Base-by-base conservation (phyloP, 805 yeast species). In the Wickerhamomyces strasburgensis region DNA sequence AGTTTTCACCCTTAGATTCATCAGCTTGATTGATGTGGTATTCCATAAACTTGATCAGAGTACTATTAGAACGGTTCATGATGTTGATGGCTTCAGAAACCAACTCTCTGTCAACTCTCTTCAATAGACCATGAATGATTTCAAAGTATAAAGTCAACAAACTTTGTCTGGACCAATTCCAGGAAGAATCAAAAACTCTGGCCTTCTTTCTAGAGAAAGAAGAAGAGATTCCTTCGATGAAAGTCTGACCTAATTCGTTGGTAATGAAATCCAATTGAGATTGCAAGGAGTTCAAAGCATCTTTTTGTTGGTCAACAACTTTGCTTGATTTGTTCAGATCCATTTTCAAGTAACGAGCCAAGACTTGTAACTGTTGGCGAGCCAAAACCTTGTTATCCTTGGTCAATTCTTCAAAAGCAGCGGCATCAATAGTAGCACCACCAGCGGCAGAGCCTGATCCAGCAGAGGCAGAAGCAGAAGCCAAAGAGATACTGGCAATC, bases 111-210 rank as follows among this genome's bases (percentile, higher is more conserved):
- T 93, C 98, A 49, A 93, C 84, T 42, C 86, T 81, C 77, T 63
- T 82, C 44, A 88, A 75, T 47, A 85, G 82, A 62, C 98, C 98
- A 63, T 93, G 94, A 52, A 93, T 88, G 55, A 93, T 88, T 65
- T 93, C 97, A 60, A 77, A 93, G 68, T 85, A 93, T 86, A 93
- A 82, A 34, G 88, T 78, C 52, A 93, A 70, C 43, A 93, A 84
- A 61, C 93, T 96, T 71, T 93, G 98, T 65, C 97, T 85, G 33
- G 98, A 97, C 98, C 98, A 93, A 66, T 94, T 94, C 98, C 98
- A 93, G 66, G 89, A 88, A 16, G 97, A 88, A 66, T 93, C 98
- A 64, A 90, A 93, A 37, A 83, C 80, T 70, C 98, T 84, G 19
- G 97, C 95, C 71, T 93, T 93, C 67, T 84, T 75, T 44, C 90